Evolutionary conservation across 371 early-diverging fungal species (phyloP).

Genomic region (Syncephalastrum monosporum): DNA sequence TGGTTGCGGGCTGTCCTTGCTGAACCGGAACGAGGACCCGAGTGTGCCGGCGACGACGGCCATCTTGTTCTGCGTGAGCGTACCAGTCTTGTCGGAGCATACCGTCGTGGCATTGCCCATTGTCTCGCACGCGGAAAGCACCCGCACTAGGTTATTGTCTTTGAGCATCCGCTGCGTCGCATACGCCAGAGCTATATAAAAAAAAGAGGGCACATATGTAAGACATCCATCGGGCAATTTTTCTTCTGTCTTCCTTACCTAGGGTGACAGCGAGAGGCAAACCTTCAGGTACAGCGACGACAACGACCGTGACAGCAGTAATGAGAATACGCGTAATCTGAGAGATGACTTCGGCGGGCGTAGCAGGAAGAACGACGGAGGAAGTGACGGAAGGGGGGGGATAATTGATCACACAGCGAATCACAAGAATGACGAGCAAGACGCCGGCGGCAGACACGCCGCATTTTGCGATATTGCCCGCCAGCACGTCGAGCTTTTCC

Average conservation of each 20-base stretch:
- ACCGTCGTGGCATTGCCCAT: conserved; percentile 94
- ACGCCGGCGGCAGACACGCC: conserved; percentile 66
- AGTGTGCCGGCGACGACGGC: conserved; percentile 76
- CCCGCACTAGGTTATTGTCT: conserved; percentile 90
- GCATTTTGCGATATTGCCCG: conserved; percentile 70
- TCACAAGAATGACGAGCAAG: conserved; percentile 60
- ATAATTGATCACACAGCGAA: conserved; percentile 55
- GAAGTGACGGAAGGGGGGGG: conserved; percentile 1
- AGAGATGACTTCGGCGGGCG: conserved; percentile 35
- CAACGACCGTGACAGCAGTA: conserved; percentile 69
- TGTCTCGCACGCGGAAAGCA: conserved; percentile 89
- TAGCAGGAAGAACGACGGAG: conserved; percentile 11
- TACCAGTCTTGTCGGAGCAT: conserved; percentile 92
- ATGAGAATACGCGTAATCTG: conserved; percentile 63
- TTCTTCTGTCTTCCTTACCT: conserved; percentile 19
- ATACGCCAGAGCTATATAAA: conserved; percentile 64
- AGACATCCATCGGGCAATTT: not conserved
- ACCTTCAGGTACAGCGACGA: conserved; percentile 85
- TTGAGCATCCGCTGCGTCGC: conserved; percentile 82
- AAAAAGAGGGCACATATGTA: not conserved
- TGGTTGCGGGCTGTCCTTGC: conserved; percentile 35
- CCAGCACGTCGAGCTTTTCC: conserved; percentile 63
- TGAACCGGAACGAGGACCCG: conserved; percentile 45
- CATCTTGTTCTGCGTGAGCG: conserved; percentile 90
- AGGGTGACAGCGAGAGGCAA: conserved; percentile 77